Evolutionary conservation across 257 asterid species (phyloP).

Genomic region (Salvia splendens): DNA sequence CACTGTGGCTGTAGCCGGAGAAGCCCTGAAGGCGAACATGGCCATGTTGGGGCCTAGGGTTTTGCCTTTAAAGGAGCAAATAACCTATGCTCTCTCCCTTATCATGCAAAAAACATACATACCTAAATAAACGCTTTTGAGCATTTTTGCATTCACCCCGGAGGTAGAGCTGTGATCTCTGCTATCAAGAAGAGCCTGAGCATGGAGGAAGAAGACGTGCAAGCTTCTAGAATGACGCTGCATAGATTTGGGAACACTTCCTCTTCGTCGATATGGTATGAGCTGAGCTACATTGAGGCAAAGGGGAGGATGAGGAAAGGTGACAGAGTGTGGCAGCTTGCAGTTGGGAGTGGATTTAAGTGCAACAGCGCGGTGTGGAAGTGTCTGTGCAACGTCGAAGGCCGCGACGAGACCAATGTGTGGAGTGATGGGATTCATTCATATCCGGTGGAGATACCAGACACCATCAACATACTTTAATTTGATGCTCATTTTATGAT

Average conservation of each 20-base stretch:
- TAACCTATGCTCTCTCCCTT: constrained; percentile 13
- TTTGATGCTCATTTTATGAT: too few relatives aligned
- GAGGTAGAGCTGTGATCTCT: constrained; percentile 31
- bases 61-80: constrained; percentile 27
- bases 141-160: constrained; percentile 39
- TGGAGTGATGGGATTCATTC: constrained; percentile 29
- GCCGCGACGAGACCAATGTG: constrained; percentile 17
- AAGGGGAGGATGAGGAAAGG: constrained; percentile 37
- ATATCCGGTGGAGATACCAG: constrained; percentile 31
- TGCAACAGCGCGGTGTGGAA: constrained; percentile 40
- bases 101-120: constrained; percentile 19
- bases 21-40: constrained; percentile 34
- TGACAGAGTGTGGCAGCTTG: constrained; percentile 37
- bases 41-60: constrained; percentile 32
- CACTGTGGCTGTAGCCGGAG: constrained; percentile 22
- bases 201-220: constrained; percentile 26
- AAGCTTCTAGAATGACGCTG: constrained; percentile 41
- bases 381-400: constrained; percentile 13
- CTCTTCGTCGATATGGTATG: constrained; percentile 39
- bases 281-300: constrained; percentile 31
- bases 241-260: constrained; percentile 40
- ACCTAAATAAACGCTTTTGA: constrained; percentile 33
- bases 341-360: constrained; percentile 41
- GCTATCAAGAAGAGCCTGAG: constrained; percentile 30
- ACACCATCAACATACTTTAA: constrained; percentile 20